phyloP scores from a whole-genome alignment of 352 stramenopile genomes.

The Phytophthora litchii region DNA sequence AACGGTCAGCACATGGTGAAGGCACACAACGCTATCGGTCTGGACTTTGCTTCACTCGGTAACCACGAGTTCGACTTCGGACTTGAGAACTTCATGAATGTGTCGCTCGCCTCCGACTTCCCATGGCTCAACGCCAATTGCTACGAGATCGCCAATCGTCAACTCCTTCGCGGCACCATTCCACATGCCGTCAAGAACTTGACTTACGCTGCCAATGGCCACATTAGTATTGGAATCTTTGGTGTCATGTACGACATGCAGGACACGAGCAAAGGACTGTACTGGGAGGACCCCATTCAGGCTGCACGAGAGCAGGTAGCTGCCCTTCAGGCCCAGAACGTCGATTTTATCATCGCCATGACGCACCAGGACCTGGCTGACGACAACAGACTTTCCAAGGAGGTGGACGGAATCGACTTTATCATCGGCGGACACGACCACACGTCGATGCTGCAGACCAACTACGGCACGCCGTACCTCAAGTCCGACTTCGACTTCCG shows the following conservation, averaged over 20 bases:
- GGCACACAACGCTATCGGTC: slow-evolving; percentile 73
- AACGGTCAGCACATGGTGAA: slow-evolving; percentile 82
- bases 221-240: slow-evolving; percentile 68
- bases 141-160: slow-evolving; percentile 51
- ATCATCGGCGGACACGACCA: slow-evolving; percentile 82
- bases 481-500: slow-evolving; percentile 80
- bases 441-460: slow-evolving; percentile 74
- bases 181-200: slow-evolving; percentile 58
- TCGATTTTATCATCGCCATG: slow-evolving; percentile 78
- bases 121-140: slow-evolving; percentile 80
- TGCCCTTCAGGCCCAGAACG: slow-evolving; percentile 40
- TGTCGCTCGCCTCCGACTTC: slow-evolving; percentile 60
- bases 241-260: slow-evolving; percentile 86
- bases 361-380: slow-evolving; percentile 74
- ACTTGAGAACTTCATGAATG: slow-evolving; percentile 77
- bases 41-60: slow-evolving; percentile 76
- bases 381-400: slow-evolving; percentile 74
- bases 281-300: slow-evolving; percentile 71
- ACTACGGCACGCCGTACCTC: slow-evolving; percentile 73
- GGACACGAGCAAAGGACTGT: slow-evolving; percentile 60
- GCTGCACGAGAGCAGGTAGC: slow-evolving; percentile 59
- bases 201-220: slow-evolving; percentile 41
- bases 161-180: slow-evolving; percentile 61
- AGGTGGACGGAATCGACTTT: slow-evolving; percentile 65
- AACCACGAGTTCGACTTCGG: slow-evolving; percentile 88